Conservation (phyloP, 1,284 basidiomycete species). For the Malassezia sympodialis region DNA sequence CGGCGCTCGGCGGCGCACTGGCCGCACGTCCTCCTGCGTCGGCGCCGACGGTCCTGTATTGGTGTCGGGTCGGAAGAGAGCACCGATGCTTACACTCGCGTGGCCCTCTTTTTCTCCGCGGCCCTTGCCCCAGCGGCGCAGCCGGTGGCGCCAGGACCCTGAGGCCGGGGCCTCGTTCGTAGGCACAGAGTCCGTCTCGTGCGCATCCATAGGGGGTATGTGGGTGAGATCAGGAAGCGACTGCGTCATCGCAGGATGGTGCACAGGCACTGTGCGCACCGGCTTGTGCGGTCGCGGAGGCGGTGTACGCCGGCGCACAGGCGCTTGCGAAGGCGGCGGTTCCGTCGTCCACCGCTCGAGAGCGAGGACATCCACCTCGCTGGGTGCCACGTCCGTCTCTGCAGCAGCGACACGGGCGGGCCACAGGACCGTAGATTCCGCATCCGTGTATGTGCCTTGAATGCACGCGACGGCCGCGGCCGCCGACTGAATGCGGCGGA, state of each 20-base stretch:
- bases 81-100: background rate
- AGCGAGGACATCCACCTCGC: background rate
- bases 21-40: background rate
- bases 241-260: background rate
- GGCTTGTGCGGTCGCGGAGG: background rate
- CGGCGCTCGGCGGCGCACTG: conserved; percentile 7
- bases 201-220: background rate
- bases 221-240: background rate
- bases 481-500: conserved; percentile 8
- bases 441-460: background rate
- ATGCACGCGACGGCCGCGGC: conserved; percentile 2
- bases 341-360: background rate
- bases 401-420: background rate
- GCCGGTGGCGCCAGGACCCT: background rate
- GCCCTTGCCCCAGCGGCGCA: background rate
- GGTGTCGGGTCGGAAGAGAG: background rate
- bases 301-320: background rate
- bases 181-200: background rate
- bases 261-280: background rate
- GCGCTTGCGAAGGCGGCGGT: background rate
- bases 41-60: too few relatives aligned
- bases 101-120: background rate
- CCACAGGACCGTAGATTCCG: background rate
- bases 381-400: background rate
- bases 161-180: background rate